Base-by-base conservation (phyloP, 1,284 basidiomycete species). In the Tilletia indica region DNA sequence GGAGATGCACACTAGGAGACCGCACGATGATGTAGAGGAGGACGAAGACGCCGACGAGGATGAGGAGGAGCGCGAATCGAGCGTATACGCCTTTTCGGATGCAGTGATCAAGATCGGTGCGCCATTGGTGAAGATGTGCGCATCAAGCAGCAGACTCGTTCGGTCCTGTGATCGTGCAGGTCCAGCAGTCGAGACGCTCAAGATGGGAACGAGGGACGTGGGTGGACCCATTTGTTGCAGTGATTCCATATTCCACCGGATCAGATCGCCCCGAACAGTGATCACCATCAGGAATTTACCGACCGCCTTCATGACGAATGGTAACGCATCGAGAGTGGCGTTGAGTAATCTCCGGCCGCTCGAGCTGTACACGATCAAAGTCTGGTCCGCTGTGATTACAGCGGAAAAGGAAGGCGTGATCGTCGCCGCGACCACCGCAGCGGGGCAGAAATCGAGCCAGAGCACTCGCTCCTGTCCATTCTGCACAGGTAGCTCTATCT, bases 401-500 rank as follows among this genome's bases (percentile, higher is more conserved):
- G 92, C 94, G 74, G 90, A 90, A 82, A 93, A 93, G 1, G 81
- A 80, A 1, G 85, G 81, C 0, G 92, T 91, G 0, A 90, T 89
- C 0, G 89, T 89, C 42, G 93, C 83, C 0, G 87, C 86, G 4
- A 95, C 82, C 4, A 89, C 89, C 5, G 91, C 90, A 0, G 88
- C 89, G 0, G 92, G 89, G 8, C 94, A 80, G 84, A 92, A 97
- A 84, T 97, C 94, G 68, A 94, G 83, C 94, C 95, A 98, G 69
- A 91, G 88, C 6, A 90, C 84, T 89, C 80, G 90, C 87, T 75
- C 76, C 51, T 76, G 73, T 67, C 75, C 75, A 85, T 90, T 89
- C 45, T 61, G 11, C 16, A 64, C 39, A 6, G 61, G 61, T 38
- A 64, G 90, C 77, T 31, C 73, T 69, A 76, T 31, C 45, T 61